Base-by-base conservation (phyloP, 192 early-diverging fungal species). In the Umbelopsis sp. region DNA sequence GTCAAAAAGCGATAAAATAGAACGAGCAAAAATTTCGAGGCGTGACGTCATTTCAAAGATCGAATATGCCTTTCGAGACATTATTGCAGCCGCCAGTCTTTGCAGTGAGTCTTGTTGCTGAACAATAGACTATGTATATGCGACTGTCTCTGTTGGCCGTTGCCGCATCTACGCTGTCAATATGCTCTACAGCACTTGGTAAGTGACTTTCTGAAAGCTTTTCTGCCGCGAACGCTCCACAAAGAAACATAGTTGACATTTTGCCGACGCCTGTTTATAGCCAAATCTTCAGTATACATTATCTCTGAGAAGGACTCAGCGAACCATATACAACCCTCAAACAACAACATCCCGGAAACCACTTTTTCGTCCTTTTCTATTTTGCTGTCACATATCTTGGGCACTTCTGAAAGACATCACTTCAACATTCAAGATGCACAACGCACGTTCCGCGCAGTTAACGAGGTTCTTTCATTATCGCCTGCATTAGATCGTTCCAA, bases 201-300 rank as follows among this genome's bases (percentile, higher is more conserved):
- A 61, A 49, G 48, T 61, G 10, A 41, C 37, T 10, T 10, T 41
- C 10, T 10, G 10, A 37, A 18, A 35, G 27, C 4, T 7, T 61
- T 18, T n/a, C 35, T 30, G 4, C 4, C 33, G 55, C 25, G 12
- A 13, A 16, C 13, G 9, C 15, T 27, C 25, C 8, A 6, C 55
- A 4, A 61, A 11, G 13, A 37, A 35, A 41, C 37, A 6, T 41
- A 0, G 37, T 6, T 41, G 37, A 41, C 37, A 41, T 41, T 1
- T 41, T 41, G 5, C 5, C 10, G 37, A 9, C 10, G 37, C 5
- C 5, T 65, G 2, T 64, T 1, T 52, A 20, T 46, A 74, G 72
- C 72, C 25, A 52, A 48, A 18, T 74, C 72, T n/a, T 46, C 67
- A 11, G 72, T 74, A 3, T 74, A 74, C 25, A 69, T 74, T 22